Percentiles rank a stretch among this genome's conserved stretches.
Conservation (phyloP, 2,329 filamentous ascomycete species). For the Colletotrichum euphorbiae region DNA sequence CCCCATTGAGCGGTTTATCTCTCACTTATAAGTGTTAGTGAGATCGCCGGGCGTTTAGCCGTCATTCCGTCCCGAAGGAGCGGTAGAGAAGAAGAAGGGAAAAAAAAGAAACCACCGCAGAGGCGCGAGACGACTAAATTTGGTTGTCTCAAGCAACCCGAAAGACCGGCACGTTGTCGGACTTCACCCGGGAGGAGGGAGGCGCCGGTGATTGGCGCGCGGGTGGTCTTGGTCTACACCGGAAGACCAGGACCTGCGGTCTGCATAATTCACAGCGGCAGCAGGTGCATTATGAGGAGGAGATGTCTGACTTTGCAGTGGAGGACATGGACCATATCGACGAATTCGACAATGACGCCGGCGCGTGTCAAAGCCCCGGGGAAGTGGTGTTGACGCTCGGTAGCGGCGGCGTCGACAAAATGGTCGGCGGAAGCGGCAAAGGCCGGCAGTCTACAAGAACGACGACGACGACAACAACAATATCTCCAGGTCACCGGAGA, state of each 20-base stretch:
- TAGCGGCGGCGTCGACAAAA: conserved; percentile 5
- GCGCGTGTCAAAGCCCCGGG: not conserved
- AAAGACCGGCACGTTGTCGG: conserved; percentile 21
- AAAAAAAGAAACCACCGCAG: not conserved
- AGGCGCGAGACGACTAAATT: conserved; percentile 4
- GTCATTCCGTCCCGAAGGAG: conserved; percentile 18
- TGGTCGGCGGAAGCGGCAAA: conserved; percentile 6
- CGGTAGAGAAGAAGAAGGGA: not conserved
- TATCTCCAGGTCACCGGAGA: conserved; percentile 29
- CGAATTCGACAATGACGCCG: not conserved
- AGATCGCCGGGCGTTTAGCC: conserved; percentile 1
- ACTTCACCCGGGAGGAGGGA: conserved; percentile 4
- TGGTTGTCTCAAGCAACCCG: not conserved
- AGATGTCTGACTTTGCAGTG: not conserved
- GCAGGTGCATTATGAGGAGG: not conserved
- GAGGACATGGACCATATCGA: conserved; percentile 4
- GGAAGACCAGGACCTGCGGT: conserved; percentile 2
- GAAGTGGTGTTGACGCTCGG: conserved; percentile 17
- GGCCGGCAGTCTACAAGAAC: not conserved
- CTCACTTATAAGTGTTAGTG: not conserved
- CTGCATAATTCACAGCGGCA: not conserved
- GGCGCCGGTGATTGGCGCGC: conserved; percentile 25
- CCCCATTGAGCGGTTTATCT: not conserved
- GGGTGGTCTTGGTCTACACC: conserved; percentile 11
- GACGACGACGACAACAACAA: not conserved